phyloP scores from a whole-genome alignment of 1,284 basidiomycete species.

The Entoloma clypeatum region DNA sequence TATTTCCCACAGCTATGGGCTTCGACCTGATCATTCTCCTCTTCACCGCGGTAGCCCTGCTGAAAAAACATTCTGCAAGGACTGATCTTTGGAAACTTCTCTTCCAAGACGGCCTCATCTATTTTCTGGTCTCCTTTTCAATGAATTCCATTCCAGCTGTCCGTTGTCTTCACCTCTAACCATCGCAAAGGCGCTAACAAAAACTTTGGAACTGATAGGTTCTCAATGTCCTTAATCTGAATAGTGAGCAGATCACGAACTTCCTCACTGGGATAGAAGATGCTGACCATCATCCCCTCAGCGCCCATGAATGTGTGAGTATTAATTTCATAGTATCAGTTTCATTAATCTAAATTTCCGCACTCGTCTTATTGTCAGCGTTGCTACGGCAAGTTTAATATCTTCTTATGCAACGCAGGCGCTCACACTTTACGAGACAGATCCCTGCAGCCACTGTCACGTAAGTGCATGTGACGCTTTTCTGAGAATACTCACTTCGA shows the following conservation, averaged over 20 bases:
- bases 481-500: constrained; percentile 10
- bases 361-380: constrained; percentile 21
- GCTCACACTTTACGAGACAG: constrained; percentile 29
- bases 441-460: constrained; percentile 63
- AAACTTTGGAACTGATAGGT: constrained; percentile 27
- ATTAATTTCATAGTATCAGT: background rate
- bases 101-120: constrained; percentile 67
- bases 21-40: constrained; percentile 60
- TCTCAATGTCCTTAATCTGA: constrained; percentile 55
- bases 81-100: constrained; percentile 60
- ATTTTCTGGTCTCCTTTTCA: constrained; percentile 59
- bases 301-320: constrained; percentile 67
- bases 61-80: constrained; percentile 45
- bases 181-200: background rate
- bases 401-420: constrained; percentile 9
- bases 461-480: constrained; percentile 34
- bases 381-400: constrained; percentile 33
- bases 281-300: constrained; percentile 25
- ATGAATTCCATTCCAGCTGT: constrained; percentile 68
- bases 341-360: constrained; percentile 6
- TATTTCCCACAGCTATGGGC: constrained; percentile 48
- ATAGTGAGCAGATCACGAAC: constrained; percentile 39
- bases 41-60: constrained; percentile 50
- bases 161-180: constrained; percentile 21
- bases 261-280: constrained; percentile 1